phyloP scores from a whole-genome alignment of 2,329 filamentous ascomycete genomes.

The Clonostachys rhizophaga region DNA sequence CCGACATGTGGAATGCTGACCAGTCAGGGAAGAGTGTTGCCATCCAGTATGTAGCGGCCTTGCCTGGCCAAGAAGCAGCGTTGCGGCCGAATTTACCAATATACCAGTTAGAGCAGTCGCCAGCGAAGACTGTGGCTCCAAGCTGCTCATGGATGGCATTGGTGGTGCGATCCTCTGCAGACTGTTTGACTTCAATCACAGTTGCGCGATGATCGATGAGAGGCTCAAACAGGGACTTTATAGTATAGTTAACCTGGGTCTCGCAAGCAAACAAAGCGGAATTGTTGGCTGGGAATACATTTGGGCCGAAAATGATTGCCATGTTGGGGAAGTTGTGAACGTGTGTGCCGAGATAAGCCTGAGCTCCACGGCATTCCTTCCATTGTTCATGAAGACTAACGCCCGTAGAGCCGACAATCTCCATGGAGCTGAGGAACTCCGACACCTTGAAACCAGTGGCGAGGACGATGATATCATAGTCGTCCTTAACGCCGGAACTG shows the following conservation, averaged over 20 bases:
- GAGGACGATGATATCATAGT: slow-evolving; percentile 16
- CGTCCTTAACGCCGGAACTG: slow-evolving; percentile 5
- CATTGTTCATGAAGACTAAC: slow-evolving; percentile 15
- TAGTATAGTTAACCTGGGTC: slow-evolving; percentile 16
- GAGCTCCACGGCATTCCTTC: slow-evolving; percentile 13
- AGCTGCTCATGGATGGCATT: slow-evolving; percentile 9
- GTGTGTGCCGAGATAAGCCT: slow-evolving; percentile 20
- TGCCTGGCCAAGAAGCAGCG: slow-evolving; percentile 25
- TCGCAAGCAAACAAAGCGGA: slow-evolving; percentile 16
- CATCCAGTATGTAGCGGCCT: slow-evolving; percentile 20
- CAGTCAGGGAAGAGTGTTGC: slow-evolving; percentile 13
- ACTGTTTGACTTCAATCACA: slow-evolving; percentile 1
- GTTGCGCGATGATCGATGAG: slow-evolving; percentile 15
- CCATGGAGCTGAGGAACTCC: slow-evolving; percentile 16
- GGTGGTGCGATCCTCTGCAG: slow-evolving; percentile 6
- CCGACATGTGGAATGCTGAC: neutral
- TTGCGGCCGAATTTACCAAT: slow-evolving; percentile 10
- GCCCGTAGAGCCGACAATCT: slow-evolving; percentile 14
- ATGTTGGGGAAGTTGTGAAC: slow-evolving; percentile 22
- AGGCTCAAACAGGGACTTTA: slow-evolving; percentile 17
- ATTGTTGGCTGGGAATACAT: slow-evolving; percentile 16
- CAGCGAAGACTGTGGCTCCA: slow-evolving; percentile 7
- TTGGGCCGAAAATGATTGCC: slow-evolving; percentile 16
- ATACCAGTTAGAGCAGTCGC: slow-evolving; percentile 11
- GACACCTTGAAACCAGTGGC: slow-evolving; percentile 17